Evolutionary conservation across 441 rosid species (phyloP).

Genomic region (Theobroma grandiflorum): DNA sequence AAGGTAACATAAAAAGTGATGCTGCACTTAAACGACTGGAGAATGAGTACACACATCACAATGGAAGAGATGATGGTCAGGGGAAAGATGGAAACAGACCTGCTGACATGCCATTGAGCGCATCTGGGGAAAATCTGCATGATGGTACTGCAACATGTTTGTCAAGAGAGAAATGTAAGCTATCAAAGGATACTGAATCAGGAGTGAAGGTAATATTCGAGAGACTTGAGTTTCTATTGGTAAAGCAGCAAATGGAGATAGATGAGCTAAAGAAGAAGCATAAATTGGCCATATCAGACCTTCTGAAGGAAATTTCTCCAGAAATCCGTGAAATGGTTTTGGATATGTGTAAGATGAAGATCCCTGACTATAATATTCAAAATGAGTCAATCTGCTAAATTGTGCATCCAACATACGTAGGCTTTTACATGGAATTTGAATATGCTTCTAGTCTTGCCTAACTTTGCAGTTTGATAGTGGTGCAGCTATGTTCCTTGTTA

Average conservation of each 20-base stretch:
- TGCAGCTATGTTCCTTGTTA: neutral
- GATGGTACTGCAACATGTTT: constrained; percentile 9
- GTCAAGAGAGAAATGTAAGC: constrained; percentile 21
- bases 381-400: constrained; percentile 21
- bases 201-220: constrained; percentile 45
- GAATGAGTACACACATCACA: constrained; percentile 4
- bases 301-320: constrained; percentile 61
- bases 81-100: constrained; percentile 15
- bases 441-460: constrained; percentile 1
- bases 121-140: constrained; percentile 16
- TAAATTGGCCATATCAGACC: constrained; percentile 51
- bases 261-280: constrained; percentile 72
- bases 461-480: neutral
- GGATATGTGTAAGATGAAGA: constrained; percentile 44
- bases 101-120: constrained; percentile 24
- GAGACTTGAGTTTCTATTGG: constrained; percentile 65
- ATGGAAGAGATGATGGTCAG: constrained; percentile 24
- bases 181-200: constrained; percentile 24
- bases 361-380: constrained; percentile 31
- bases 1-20: constrained; percentile 30
- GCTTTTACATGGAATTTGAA: neutral
- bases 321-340: constrained; percentile 60
- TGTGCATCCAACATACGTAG: neutral
- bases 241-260: constrained; percentile 69
- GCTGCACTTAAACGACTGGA: constrained; percentile 28